Base-by-base conservation (phyloP, 2,329 filamentous ascomycete species). In the Cladosporium velox region DNA sequence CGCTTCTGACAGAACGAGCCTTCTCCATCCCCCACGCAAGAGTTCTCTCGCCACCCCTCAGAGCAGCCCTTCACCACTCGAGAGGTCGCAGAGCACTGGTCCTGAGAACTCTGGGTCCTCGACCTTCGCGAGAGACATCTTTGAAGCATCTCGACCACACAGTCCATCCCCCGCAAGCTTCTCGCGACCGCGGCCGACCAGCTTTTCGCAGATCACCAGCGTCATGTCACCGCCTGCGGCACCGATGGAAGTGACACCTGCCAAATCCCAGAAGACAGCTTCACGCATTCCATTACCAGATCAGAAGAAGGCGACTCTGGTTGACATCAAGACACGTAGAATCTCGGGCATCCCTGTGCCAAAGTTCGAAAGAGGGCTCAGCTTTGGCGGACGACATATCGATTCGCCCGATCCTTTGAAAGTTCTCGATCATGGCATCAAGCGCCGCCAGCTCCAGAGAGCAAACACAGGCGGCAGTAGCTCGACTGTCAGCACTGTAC, bases 211-310 rank as follows among this genome's bases (percentile, higher is more conserved):
- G 18, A 26, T 34, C 3, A 18, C 49, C 12, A 34, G 49, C 5
- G 24, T 64, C 34, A 54, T 65, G 18, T 67, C 67, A 12, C 21
- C 35, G 10, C 34, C 67, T 5, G 52, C 49, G 4, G 30, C 64
- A 38, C 14, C 34, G 21, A 28, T 24, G 2, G 49, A 35, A 18
- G 18, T 47, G 6, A 65, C 49, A 10, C 65, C 35, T 47, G 21
- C 55, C 54, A 58, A 52, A 49, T 38, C 55, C 44, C 49, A 65
- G 26, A 70, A 68, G 44, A 73, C 70, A 14, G 72, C 72, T 11
- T 75, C 72, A 35, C 71, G 72, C 41, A 72, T 75, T 35, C 73
- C 73, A n/a, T 67, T 73, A 52, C 67, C 69, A 3, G 71, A 69
- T 61, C 60, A 68, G 24, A 73, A 69, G 63, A 72, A 70, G 57